Evolutionary conservation across 805 yeast species (phyloP).

Genomic region (Brettanomyces custersianus): DNA sequence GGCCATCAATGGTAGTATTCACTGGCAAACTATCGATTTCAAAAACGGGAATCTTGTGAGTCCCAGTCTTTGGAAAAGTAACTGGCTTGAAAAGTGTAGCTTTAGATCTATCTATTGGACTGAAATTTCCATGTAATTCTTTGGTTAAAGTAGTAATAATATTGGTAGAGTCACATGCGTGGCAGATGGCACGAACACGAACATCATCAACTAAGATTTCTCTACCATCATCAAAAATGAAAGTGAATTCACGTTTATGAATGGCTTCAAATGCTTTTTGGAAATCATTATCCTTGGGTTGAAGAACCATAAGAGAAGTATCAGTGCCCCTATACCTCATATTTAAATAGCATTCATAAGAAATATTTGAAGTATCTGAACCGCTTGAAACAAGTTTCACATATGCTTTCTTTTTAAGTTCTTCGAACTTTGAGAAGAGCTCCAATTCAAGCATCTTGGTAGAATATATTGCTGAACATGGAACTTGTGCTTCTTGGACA

Average conservation of each 20-base stretch:
- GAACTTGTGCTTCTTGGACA: conserved; percentile 68
- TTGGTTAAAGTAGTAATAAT: conserved; percentile 44
- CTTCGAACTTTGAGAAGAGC: conserved; percentile 32
- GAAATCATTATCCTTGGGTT: conserved; percentile 20
- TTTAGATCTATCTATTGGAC: conserved; percentile 16
- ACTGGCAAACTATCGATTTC: conserved; percentile 40
- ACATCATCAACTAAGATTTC: conserved; percentile 58
- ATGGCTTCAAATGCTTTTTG: conserved; percentile 37
- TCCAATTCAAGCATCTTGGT: conserved; percentile 26
- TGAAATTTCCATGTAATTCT: conserved; percentile 19
- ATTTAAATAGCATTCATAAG: conserved; percentile 59
- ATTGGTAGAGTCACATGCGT: conserved; percentile 30
- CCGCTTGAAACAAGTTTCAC: conserved; percentile 44
- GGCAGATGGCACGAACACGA: conserved; percentile 65
- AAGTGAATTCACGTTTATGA: conserved; percentile 70
- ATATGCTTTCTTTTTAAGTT: conserved; percentile 34
- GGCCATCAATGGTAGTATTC: conserved; percentile 55
- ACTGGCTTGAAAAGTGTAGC: conserved; percentile 34
- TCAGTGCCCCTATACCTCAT: conserved; percentile 87
- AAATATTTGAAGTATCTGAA: conserved; percentile 29
- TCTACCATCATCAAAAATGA: conserved; percentile 37
- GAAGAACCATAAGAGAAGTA: conserved; percentile 64
- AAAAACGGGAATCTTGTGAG: conserved; percentile 43
- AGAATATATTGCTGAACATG: conserved; percentile 37
- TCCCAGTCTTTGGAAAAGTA: conserved; percentile 47